Conservation (phyloP, 2,329 filamentous ascomycete species). For the Aciculosporium take region DNA sequence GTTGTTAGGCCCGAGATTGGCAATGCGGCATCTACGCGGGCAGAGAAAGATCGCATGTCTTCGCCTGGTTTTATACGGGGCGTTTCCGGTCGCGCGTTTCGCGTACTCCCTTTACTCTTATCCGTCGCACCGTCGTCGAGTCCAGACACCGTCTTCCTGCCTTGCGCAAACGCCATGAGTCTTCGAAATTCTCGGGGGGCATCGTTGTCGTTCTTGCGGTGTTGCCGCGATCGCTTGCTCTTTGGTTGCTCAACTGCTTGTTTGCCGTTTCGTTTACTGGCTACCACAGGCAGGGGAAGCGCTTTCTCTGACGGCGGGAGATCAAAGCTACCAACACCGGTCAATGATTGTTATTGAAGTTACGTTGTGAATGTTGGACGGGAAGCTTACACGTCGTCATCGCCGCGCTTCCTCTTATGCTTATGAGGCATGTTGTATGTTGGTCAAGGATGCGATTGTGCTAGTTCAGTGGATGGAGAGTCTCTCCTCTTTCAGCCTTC, state of each 20-base stretch:
- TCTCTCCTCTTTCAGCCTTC: not conserved
- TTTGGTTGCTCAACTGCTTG: slow-evolving; percentile 21
- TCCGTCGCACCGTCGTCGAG: slow-evolving; percentile 51
- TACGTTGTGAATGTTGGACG: too few relatives aligned
- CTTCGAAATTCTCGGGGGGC: slow-evolving; percentile 78
- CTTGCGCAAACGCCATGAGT: slow-evolving; percentile 58
- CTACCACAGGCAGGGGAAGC: slow-evolving; percentile 33
- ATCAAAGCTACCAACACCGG: slow-evolving; percentile 26
- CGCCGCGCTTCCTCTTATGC: slow-evolving; percentile 53
- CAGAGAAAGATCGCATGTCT: slow-evolving; percentile 63
- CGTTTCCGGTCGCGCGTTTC: slow-evolving; percentile 19
- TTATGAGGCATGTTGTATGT: slow-evolving; percentile 61
- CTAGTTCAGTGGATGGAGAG: not conserved
- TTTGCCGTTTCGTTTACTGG: slow-evolving; percentile 16
- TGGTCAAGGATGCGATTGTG: slow-evolving; percentile 4
- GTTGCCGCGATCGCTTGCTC: slow-evolving; percentile 30
- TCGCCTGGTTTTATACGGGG: slow-evolving; percentile 75
- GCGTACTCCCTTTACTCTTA: slow-evolving; percentile 10
- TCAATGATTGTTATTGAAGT: too few relatives aligned
- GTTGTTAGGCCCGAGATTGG: slow-evolving; percentile 58
- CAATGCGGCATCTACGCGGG: slow-evolving; percentile 71
- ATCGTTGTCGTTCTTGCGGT: slow-evolving; percentile 48
- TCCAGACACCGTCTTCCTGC: slow-evolving; percentile 46
- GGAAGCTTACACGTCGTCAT: slow-evolving; percentile 37
- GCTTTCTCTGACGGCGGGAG: slow-evolving; percentile 35